These are phyloP conservation scores for Fusarium decemcellulare DNA, from an alignment of 2,329 filamentous ascomycete genomes.

Conservation along the genomic window DNA sequence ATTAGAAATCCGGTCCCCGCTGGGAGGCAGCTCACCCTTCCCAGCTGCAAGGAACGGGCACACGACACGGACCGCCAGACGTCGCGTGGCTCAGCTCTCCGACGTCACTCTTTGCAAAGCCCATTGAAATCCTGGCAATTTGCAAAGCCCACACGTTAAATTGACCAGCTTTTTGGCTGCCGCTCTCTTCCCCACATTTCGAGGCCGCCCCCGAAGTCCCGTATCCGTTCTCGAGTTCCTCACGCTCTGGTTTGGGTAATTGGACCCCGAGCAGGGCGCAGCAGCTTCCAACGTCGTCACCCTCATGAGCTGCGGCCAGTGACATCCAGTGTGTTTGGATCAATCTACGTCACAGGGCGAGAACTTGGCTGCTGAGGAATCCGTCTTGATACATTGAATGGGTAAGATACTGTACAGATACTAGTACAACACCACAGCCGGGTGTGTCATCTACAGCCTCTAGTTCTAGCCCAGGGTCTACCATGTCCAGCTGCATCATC, in stretches of 20 bases:
- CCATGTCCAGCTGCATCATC: conserved; percentile 36
- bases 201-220: background rate
- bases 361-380: conserved; percentile 1
- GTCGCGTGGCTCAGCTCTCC: conserved; percentile 36
- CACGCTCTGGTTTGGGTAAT: background rate
- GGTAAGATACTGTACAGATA: conserved; percentile 15
- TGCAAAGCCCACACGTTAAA: conserved; percentile 8
- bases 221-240: background rate
- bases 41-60: conserved; percentile 30
- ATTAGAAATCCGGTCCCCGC: conserved; percentile 20
- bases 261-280: conserved; percentile 28
- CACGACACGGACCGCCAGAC: conserved; percentile 1
- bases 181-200: conserved; percentile 7
- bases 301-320: conserved; percentile 14
- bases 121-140: conserved; percentile 31
- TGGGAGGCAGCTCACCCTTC: conserved; percentile 33
- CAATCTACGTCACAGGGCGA: conserved; percentile 12
- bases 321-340: background rate
- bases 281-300: conserved; percentile 10
- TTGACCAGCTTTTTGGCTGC: background rate
- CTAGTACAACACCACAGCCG: conserved; percentile 29
- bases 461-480: conserved; percentile 21
- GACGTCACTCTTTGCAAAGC: conserved; percentile 35
- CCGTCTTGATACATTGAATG: conserved; percentile 11
- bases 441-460: conserved; percentile 24